Evolutionary conservation across 805 yeast genomes (phyloP).

Genomic region (Barnettozyma wickerhamii): DNA sequence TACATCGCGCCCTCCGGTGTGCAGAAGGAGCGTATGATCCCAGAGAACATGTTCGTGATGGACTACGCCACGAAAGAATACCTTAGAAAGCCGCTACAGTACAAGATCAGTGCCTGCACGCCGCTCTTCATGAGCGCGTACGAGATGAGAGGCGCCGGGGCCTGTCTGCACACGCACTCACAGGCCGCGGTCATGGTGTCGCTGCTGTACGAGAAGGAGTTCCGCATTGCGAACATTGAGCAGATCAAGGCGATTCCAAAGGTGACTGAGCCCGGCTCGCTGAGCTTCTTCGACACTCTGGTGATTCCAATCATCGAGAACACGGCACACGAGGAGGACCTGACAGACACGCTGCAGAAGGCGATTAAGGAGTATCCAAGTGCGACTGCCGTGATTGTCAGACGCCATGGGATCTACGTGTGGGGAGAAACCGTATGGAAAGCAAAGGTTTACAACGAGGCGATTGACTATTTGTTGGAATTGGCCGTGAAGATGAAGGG

Average conservation of each 20-base stretch:
- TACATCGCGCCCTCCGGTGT: conserved; percentile 95
- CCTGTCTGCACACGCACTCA: conserved; percentile 94
- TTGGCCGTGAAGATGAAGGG: conserved; percentile 79
- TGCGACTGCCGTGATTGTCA: conserved; percentile 80
- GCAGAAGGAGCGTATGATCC: conserved; percentile 83
- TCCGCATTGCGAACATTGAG: conserved; percentile 76
- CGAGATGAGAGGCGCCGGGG: conserved; percentile 79
- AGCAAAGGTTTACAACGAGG: conserved; percentile 90
- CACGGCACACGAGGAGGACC: conserved; percentile 82
- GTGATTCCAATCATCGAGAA: conserved; percentile 89
- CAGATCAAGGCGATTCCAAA: conserved; percentile 88
- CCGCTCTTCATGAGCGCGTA: conserved; percentile 68
- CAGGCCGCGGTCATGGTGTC: conserved; percentile 83
- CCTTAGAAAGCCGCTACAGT: conserved; percentile 54
- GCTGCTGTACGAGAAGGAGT: conserved; percentile 62
- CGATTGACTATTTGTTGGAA: conserved; percentile 84
- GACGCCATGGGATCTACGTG: conserved; percentile 93
- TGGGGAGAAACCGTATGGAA: conserved; percentile 94
- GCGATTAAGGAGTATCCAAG: conserved; percentile 70
- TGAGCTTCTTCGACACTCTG: conserved; percentile 69
- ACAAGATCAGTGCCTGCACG: conserved; percentile 91
- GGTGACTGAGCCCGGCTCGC: conserved; percentile 46
- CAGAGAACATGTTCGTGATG: conserved; percentile 77
- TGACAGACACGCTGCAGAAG: conserved; percentile 58
- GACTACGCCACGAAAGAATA: conserved; percentile 49